A percentile compares a stretch with the other conserved stretches of the same genome.
phyloP scores from a whole-genome alignment of 2,329 filamentous ascomycete species.

The Botrytis medusae region DNA sequence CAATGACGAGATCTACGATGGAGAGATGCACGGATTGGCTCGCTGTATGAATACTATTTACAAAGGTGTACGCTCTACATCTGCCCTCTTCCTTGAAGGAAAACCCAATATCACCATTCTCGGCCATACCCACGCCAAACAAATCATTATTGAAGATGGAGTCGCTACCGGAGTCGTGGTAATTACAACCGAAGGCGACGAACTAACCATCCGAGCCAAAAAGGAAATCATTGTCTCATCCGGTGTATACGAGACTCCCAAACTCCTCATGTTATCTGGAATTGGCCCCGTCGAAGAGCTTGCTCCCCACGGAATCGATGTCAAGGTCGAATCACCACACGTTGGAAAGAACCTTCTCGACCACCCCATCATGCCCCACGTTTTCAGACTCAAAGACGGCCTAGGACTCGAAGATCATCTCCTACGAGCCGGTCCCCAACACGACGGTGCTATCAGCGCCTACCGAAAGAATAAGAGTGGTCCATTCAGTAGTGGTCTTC shows the following conservation, averaged over 20 bases:
- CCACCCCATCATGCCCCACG: constrained; percentile 40
- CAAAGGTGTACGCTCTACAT: constrained; percentile 54
- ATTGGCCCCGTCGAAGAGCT: constrained; percentile 34
- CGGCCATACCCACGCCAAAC: constrained; percentile 50
- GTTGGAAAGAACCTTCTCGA: constrained; percentile 22
- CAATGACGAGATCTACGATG: constrained; percentile 56
- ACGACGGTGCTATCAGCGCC: constrained; percentile 43
- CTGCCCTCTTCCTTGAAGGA: constrained; percentile 51
- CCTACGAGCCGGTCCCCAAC: constrained; percentile 40
- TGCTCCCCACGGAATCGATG: constrained; percentile 21
- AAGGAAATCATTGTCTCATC: constrained; percentile 39
- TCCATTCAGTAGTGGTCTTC: constrained; percentile 44
- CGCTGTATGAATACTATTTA: constrained; percentile 58
- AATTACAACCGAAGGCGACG: constrained; percentile 41
- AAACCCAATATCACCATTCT: constrained; percentile 58
- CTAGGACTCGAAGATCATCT: constrained; percentile 43
- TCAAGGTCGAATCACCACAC: constrained; percentile 29
- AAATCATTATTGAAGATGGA: constrained; percentile 51
- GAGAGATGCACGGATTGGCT: constrained; percentile 53
- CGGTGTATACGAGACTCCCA: constrained; percentile 34
- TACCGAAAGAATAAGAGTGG: constrained; percentile 46
- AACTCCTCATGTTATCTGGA: constrained; percentile 41
- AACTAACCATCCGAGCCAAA: constrained; percentile 41
- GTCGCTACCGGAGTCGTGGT: constrained; percentile 50
- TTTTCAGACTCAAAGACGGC: constrained; percentile 45